Conservation (phyloP, 139 green algal species). For the Spirogloea muscicola region DNA sequence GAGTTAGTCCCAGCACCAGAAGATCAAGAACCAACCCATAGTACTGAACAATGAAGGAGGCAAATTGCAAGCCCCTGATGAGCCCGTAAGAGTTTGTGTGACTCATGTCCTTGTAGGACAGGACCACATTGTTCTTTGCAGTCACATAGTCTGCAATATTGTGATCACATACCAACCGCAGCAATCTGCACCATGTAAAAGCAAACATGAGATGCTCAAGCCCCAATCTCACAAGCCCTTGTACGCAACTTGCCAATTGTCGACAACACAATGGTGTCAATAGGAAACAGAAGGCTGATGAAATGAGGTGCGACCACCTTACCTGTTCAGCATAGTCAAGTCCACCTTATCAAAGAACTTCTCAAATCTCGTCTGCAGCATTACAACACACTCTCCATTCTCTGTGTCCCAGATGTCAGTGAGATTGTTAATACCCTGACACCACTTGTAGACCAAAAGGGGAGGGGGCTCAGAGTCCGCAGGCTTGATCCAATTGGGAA, state of each 20-base stretch:
- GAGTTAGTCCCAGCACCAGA: constrained; percentile 93
- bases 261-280: too few species aligned
- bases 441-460: constrained; percentile 99
- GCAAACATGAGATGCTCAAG: too few species aligned
- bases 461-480: constrained; percentile 91
- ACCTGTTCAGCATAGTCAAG: constrained; percentile 93
- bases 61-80: constrained; percentile 96
- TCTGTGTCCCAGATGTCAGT: constrained; percentile 90
- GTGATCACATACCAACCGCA: constrained; percentile 95
- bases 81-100: constrained; percentile 98
- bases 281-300: too few species aligned
- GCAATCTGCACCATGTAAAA: too few species aligned
- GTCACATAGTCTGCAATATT: constrained; percentile 99
- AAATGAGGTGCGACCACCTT: too few species aligned
- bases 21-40: constrained; percentile 97
- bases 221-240: too few species aligned
- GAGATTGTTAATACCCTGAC: constrained; percentile 70
- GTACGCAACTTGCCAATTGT: too few species aligned
- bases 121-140: constrained; percentile 62
- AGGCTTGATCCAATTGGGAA: constrained; percentile 99
- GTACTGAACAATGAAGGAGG: constrained; percentile 91
- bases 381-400: constrained; percentile 96
- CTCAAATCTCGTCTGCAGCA: constrained; percentile 94
- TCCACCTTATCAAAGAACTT: constrained; percentile 99
- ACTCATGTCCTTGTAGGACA: constrained; percentile 85